These are phyloP conservation scores for Pichia sp. DNA, from an alignment of 1,139 yeast genomes.

Conservation along the genomic window DNA sequence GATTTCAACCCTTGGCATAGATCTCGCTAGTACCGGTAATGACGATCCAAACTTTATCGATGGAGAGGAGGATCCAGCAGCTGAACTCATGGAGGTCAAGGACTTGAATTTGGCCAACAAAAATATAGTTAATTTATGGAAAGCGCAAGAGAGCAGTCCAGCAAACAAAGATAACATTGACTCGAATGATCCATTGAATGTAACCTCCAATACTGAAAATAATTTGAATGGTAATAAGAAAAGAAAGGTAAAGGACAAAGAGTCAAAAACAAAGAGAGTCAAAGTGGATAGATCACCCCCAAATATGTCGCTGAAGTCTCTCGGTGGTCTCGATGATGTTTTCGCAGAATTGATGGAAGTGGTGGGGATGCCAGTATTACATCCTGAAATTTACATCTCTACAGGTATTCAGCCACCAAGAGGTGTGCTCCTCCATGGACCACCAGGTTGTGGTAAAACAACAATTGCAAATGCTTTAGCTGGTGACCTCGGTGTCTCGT, in stretches of 20 bases:
- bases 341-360: conserved; percentile 83
- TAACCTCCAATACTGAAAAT: conserved; percentile 19
- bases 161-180: not conserved
- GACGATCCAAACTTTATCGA: conserved; percentile 24
- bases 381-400: conserved; percentile 82
- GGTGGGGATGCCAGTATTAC: conserved; percentile 85
- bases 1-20: conserved; percentile 20
- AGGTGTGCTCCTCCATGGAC: conserved; percentile 92
- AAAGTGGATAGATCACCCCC: conserved; percentile 67
- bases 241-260: conserved; percentile 36
- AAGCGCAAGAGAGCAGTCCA: conserved; percentile 18
- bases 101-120: conserved; percentile 69
- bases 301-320: conserved; percentile 53
- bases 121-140: conserved; percentile 73
- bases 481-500: conserved; percentile 90
- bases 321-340: conserved; percentile 88
- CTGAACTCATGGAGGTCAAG: conserved; percentile 51
- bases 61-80: conserved; percentile 36
- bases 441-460: conserved; percentile 99
- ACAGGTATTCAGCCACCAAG: conserved; percentile 98
- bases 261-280: conserved; percentile 35
- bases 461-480: conserved; percentile 95
- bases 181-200: conserved; percentile 1
- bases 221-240: not conserved
- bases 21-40: conserved; percentile 34